These are phyloP conservation scores for Pontederia crassipes DNA, from an alignment of 176 grass and related monocot genomes.

Conservation along the genomic window DNA sequence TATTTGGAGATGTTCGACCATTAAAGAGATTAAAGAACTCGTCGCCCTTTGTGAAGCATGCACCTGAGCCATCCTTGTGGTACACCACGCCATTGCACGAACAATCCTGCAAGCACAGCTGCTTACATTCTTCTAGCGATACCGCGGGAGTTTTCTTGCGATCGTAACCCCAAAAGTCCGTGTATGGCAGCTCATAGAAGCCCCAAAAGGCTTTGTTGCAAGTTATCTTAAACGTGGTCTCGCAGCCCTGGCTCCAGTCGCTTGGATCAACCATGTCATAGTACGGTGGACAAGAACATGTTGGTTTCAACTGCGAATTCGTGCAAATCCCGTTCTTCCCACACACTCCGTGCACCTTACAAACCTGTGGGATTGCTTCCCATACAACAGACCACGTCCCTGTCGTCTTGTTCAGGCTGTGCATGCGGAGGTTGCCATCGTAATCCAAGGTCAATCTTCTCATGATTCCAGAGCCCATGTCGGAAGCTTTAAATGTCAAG, in stretches of 20 bases:
- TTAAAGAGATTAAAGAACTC: too few relatives aligned
- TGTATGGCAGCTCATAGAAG: too few relatives aligned
- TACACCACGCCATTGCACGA: slow-evolving; percentile 6
- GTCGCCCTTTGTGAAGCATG: too few relatives aligned
- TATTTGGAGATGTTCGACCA: too few relatives aligned
- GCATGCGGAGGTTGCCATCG: slow-evolving; percentile 45
- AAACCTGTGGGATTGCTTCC: too few relatives aligned
- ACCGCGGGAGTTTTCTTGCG: not conserved
- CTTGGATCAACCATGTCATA: slow-evolving; percentile 4
- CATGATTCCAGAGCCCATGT: not conserved
- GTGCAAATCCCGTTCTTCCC: too few relatives aligned
- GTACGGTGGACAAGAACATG: too few relatives aligned
- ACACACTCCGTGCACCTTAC: too few relatives aligned
- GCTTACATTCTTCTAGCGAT: not conserved
- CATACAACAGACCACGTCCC: not conserved
- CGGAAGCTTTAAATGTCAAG: too few relatives aligned
- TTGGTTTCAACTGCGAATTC: too few relatives aligned
- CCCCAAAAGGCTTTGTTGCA: not conserved
- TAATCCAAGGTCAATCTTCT: slow-evolving; percentile 62
- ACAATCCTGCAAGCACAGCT: slow-evolving; percentile 1
- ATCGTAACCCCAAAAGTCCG: slow-evolving; percentile 6
- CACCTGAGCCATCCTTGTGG: not conserved
- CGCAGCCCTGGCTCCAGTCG: slow-evolving; percentile 53
- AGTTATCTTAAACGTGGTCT: slow-evolving; percentile 16
- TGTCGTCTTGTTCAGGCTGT: slow-evolving; percentile 27